Percentiles rank a stretch among this genome's conserved stretches.
Evolutionary conservation across 345 rosid genomes (phyloP).

Genomic region (Eucalyptus urophylla): DNA sequence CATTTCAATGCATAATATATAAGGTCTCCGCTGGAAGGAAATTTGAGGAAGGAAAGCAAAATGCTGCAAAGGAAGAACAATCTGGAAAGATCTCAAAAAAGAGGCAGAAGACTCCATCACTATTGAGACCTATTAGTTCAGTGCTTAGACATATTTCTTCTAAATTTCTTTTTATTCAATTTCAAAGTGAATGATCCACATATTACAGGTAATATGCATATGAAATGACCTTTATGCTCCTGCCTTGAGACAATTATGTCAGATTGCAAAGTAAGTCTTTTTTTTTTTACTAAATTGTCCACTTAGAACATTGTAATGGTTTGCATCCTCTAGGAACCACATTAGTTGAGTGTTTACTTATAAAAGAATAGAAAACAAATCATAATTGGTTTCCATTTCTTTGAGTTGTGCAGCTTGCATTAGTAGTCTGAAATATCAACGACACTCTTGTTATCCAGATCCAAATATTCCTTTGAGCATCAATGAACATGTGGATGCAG

Average conservation of each 20-base stretch:
- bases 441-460: neutral
- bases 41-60: constrained; percentile 44
- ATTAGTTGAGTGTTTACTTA: neutral
- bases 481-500: neutral
- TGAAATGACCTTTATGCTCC: constrained; percentile 90
- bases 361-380: neutral
- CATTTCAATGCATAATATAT: neutral
- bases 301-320: neutral
- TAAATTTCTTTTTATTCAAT: neutral
- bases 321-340: neutral
- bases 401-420: neutral
- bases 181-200: neutral
- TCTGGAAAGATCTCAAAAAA: constrained; percentile 12
- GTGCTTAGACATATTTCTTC: too few relatives aligned
- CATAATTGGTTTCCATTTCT: neutral
- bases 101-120: too few relatives aligned
- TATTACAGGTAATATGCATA: constrained; percentile 54
- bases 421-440: neutral
- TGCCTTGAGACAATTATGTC: constrained; percentile 78
- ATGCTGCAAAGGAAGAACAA: constrained; percentile 28
- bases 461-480: neutral
- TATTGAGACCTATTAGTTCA: too few relatives aligned
- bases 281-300: neutral
- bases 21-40: constrained; percentile 73
- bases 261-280: constrained; percentile 68